Base-by-base conservation (phyloP, 2,329 filamentous ascomycete species). In the Aspergillaceae sp. region DNA sequence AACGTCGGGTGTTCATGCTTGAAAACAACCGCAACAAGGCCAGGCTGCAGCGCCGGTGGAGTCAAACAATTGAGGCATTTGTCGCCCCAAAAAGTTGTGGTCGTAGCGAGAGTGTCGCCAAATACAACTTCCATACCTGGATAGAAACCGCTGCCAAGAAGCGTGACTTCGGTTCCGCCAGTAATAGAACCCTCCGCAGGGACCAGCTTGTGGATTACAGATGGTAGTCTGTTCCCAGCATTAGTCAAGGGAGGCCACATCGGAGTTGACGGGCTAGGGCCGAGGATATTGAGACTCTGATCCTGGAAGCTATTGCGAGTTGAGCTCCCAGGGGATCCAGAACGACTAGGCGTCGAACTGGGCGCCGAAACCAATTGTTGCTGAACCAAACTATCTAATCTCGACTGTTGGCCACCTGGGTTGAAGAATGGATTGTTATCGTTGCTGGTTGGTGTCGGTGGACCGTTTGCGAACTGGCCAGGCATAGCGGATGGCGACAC, bases 111-210 rank as follows among this genome's bases (percentile, higher is more conserved):
- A 10, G 72, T 74, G 50, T 84, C 80, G 19, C 90, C 90, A 63
- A 96, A 96, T 66, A 89, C 85, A 45, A 95, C 86, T 51, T 90
- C 86, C 51, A 94, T 76, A 1, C 81, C 81, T 66, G 85, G 83
- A 52, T 82, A 83, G 62, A 95, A 94, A 9, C 83, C 81, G 52
- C 82, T 86, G 11, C 90, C 89, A 6, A 94, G 73, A 46, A 92
- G 79, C 0, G 87, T 91, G 3, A 95, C 87, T 63, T 96, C 89
- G 44, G 87, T 89, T 37, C 89, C 89, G 48, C 89, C 89, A 33
- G 80, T 80, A 48, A 83, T 86, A 5, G 89, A 86, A 0, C 89
- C 89, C 64, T 94, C 86, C 29, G 77, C 78, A 0, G 90, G 89
- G 33, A 92, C 87, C 50, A 95, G 76, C 63, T 90, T 91, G 62